Evolutionary conservation across 805 yeast genomes (phyloP).

Genomic region (Cyberlindnera bimundalis): DNA sequence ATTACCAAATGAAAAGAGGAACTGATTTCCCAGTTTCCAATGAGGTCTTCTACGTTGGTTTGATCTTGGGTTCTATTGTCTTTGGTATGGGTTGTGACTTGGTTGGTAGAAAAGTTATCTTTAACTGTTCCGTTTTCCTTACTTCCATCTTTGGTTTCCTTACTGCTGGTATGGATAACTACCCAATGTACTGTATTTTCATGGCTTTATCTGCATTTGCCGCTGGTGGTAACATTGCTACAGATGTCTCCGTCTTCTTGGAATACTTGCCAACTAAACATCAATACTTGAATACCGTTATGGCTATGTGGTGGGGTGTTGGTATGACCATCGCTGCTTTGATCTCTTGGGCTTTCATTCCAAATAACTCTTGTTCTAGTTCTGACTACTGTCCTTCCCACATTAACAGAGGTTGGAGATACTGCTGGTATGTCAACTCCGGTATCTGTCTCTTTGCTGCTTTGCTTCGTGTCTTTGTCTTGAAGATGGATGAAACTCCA

Average conservation of each 20-base stretch:
- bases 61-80: constrained; percentile 44
- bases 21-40: constrained; percentile 40
- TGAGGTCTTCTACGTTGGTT: constrained; percentile 45
- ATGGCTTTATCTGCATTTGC: constrained; percentile 41
- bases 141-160: constrained; percentile 45
- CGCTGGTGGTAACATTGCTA: constrained; percentile 52
- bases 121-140: constrained; percentile 43
- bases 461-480: constrained; percentile 41
- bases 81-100: constrained; percentile 52
- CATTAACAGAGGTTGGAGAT: constrained; percentile 59
- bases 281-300: constrained; percentile 46
- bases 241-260: constrained; percentile 48
- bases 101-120: constrained; percentile 48
- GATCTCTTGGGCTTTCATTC: constrained; percentile 51
- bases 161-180: constrained; percentile 45
- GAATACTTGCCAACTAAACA: constrained; percentile 47
- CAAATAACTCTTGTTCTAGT: constrained; percentile 43
- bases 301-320: constrained; percentile 56
- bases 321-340: constrained; percentile 51
- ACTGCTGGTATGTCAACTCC: constrained; percentile 49
- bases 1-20: constrained; percentile 39
- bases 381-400: constrained; percentile 39
- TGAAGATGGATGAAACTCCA: constrained; percentile 50
- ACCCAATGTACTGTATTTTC: constrained; percentile 47
- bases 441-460: constrained; percentile 47